Conservation (phyloP, 2,329 filamentous ascomycete species). For the Aspergillus thermomutatus region DNA sequence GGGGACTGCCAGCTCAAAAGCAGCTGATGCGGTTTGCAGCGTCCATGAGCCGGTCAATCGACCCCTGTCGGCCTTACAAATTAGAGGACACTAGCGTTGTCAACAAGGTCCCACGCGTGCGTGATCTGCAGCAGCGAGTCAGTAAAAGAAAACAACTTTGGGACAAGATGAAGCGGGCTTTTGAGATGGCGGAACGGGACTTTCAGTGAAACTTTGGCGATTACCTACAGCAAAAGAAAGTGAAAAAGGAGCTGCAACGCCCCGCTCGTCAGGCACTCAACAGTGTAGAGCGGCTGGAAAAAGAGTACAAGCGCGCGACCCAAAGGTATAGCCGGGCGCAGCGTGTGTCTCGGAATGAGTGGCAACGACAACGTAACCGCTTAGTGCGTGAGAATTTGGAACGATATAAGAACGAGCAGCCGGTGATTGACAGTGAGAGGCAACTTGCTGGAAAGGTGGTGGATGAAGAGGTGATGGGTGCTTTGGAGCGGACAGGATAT, state of each 20-base stretch:
- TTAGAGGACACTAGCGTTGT: slow-evolving; percentile 24
- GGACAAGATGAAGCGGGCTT: slow-evolving; percentile 16
- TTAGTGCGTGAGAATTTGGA: slow-evolving; percentile 23
- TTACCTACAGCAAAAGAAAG: slow-evolving; percentile 1
- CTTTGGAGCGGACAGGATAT: slow-evolving; percentile 19
- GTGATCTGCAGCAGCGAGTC: slow-evolving; percentile 16
- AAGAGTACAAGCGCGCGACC: slow-evolving; percentile 13
- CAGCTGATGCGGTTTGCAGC: slow-evolving; percentile 22
- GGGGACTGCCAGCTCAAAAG: slow-evolving; percentile 19
- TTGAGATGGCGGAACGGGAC: slow-evolving; percentile 11
- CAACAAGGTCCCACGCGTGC: slow-evolving; percentile 19
- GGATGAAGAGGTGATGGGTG: slow-evolving; percentile 20
- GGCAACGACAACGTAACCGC: slow-evolving; percentile 16
- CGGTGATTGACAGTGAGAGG: slow-evolving; percentile 23
- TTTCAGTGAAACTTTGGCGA: slow-evolving; percentile 10
- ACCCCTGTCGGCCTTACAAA: slow-evolving; percentile 21
- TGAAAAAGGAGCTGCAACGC: not conserved
- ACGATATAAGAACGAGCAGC: slow-evolving; percentile 26
- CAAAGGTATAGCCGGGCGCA: slow-evolving; percentile 11
- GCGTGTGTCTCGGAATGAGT: slow-evolving; percentile 18
- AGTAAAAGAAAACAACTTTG: slow-evolving; percentile 13
- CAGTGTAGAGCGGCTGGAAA: slow-evolving; percentile 5
- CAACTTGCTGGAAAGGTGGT: slow-evolving; percentile 24
- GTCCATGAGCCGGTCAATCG: slow-evolving; percentile 25
- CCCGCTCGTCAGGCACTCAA: not conserved